These are phyloP conservation scores for Rhizopus sp. DNA, from an alignment of 371 early-diverging fungal genomes.

Conservation along the genomic window DNA sequence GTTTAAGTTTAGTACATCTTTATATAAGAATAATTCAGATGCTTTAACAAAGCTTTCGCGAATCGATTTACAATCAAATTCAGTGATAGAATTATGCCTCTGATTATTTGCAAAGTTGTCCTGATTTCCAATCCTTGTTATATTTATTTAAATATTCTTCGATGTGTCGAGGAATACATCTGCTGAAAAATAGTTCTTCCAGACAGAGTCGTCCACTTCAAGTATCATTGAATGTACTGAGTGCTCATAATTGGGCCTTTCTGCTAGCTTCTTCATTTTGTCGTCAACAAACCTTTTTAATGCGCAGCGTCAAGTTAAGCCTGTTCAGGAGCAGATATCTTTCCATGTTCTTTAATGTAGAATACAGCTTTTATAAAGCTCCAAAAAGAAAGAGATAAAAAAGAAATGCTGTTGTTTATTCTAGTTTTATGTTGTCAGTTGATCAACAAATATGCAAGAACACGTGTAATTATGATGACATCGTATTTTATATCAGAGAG, in stretches of 20 bases:
- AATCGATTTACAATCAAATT: constrained; percentile 12
- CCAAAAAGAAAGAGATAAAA: too few species aligned
- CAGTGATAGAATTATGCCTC: constrained; percentile 4
- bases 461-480: too few species aligned
- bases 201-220: constrained; percentile 15
- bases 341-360: too few species aligned
- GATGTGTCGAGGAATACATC: constrained; percentile 6
- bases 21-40: constrained; percentile 7
- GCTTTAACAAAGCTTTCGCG: constrained; percentile 6
- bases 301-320: too few species aligned
- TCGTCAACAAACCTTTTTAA: too few species aligned
- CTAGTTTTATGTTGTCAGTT: too few species aligned
- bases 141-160: constrained; percentile 11
- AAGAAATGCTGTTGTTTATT: too few species aligned
- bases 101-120: constrained; percentile 5
- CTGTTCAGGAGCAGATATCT: too few species aligned
- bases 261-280: constrained; percentile 9
- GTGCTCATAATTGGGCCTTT: constrained; percentile 11
- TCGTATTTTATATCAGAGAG: too few species aligned
- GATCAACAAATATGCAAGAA: too few species aligned
- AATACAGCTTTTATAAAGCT: too few species aligned
- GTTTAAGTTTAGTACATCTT: constrained; percentile 3
- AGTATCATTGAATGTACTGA: constrained; percentile 10
- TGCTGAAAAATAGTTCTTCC: constrained; percentile 7
- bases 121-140: constrained; percentile 6